phyloP scores from a whole-genome alignment of 176 grass and related monocot genomes.

The Tuctoria greenei region DNA sequence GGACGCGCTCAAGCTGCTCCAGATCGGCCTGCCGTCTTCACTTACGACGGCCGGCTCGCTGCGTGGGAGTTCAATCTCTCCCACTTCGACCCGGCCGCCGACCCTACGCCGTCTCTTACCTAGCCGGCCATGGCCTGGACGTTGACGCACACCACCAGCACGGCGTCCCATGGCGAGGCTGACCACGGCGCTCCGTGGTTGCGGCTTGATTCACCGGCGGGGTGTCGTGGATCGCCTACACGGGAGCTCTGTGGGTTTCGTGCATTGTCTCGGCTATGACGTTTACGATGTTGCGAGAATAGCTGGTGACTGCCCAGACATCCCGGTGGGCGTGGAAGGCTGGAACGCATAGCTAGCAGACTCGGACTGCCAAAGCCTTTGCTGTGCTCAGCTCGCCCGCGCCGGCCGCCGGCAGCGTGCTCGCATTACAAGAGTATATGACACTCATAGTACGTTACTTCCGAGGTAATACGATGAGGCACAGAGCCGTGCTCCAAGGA shows the following conservation, averaged over 20 bases:
- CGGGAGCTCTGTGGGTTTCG: too few species aligned
- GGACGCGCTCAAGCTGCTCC: constrained; percentile 12
- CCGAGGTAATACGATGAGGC: neutral
- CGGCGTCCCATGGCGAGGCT: constrained; percentile 23
- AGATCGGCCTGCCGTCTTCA: constrained; percentile 12
- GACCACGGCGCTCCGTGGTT: neutral
- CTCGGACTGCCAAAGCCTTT: neutral
- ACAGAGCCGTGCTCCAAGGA: neutral
- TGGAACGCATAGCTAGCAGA: neutral
- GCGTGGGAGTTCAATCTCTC: constrained; percentile 7
- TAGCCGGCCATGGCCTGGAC: neutral
- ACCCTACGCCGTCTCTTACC: neutral
- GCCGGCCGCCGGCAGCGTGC: constrained; percentile 7
- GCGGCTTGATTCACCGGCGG: neutral
- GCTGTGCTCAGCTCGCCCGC: neutral
- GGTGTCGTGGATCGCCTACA: neutral
- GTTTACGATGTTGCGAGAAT: constrained; percentile 19
- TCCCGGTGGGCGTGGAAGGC: neutral
- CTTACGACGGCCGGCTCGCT: neutral
- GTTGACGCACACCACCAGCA: neutral
- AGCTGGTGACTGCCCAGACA: neutral
- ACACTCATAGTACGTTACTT: accelerated
- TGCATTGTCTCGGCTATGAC: neutral
- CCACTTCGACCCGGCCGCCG: constrained; percentile 1
- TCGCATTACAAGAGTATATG: neutral